Evolutionary conservation across 108 stramenopile species (phyloP), one percentile per base, ranked within the genome.

Genomic region (Skeletonema grethae): DNA sequence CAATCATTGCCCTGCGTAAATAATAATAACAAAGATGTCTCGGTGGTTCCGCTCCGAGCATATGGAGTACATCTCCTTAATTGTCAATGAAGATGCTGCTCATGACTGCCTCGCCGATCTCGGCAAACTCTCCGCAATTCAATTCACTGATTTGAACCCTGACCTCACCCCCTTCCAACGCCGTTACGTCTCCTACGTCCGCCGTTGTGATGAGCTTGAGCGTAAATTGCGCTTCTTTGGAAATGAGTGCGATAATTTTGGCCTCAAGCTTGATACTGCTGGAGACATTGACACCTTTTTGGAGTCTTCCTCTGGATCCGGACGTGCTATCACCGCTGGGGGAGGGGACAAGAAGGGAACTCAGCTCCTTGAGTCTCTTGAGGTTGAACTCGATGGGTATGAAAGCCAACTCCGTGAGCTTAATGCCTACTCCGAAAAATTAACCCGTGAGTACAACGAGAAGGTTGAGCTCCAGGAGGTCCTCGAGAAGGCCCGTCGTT

Each of bases 101-200:
- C 98, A 97, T 80, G 90, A 91, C 61, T 95, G 91, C 69, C 79
- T 98, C 25, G 87, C 91, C 46, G 95, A 96, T 68, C 88, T 99
- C 6, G 98, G 97, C 29, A 90, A 82, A 63, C 67, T 97, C 13
- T 95, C 97, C 16, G 94, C 89, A 9, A 94, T 98, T 61, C 97
- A 97, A 61, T 97, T 98, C 86, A 97, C 98, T 4, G 98, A 98
- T 72, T 79, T 98, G 69, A 98, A 98, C 76, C 96, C 97, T 30
- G 97, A 99, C 39, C 87, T 97, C 70, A 98, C 97, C 43, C 94
- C 97, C 30, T 99, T 99, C 85, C 98, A 99, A 73, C 96, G 97
- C 57, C 96, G 98, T 53, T 99, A 97, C 75, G 97, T 99, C 39
- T 83, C 88, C 22, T 97, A 95, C 78, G 96, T 99, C 66, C 96